Evolutionary conservation across 345 rosid species (phyloP).

Genomic region (Rhizophora mangle): DNA sequence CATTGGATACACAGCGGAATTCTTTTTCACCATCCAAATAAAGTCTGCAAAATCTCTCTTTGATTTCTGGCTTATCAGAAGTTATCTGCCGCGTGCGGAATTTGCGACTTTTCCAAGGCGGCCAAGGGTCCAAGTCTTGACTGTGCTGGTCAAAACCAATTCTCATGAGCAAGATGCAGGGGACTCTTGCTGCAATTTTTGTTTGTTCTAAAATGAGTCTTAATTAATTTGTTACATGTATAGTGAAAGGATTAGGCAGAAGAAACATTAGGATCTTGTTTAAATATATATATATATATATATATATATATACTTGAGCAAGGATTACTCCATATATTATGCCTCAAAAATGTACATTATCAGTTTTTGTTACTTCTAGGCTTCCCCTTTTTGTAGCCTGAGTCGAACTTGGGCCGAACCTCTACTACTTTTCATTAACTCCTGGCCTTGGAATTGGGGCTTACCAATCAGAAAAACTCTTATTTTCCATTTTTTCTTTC

Average conservation of each 20-base stretch:
- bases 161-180: slow-evolving; percentile 30
- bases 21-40: slow-evolving; percentile 39
- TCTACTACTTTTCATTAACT: no score
- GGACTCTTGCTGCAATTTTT: slow-evolving; percentile 26
- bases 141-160: slow-evolving; percentile 21
- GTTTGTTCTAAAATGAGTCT: slow-evolving; percentile 26
- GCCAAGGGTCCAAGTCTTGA: slow-evolving; percentile 14
- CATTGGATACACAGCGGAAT: slow-evolving; percentile 28
- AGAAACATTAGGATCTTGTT: slow-evolving; percentile 26
- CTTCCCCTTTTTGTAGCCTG: neutral
- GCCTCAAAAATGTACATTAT: slow-evolving; percentile 64
- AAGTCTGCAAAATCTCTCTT: slow-evolving; percentile 17
- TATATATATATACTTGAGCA: slow-evolving; percentile 26
- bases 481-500: no score
- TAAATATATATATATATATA: slow-evolving; percentile 26
- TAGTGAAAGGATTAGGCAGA: slow-evolving; percentile 35
- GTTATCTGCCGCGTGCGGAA: slow-evolving; percentile 19
- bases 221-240: slow-evolving; percentile 49
- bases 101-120: slow-evolving; percentile 16
- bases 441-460: no score
- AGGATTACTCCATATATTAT: slow-evolving; percentile 24
- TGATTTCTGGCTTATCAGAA: slow-evolving; percentile 23
- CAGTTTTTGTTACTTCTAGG: slow-evolving; percentile 48
- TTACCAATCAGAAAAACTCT: no score
- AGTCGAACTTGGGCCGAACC: no score